These are phyloP conservation scores for Apophysomyces trapeziformis DNA, from an alignment of 371 early-diverging fungal genomes.

Conservation along the genomic window DNA sequence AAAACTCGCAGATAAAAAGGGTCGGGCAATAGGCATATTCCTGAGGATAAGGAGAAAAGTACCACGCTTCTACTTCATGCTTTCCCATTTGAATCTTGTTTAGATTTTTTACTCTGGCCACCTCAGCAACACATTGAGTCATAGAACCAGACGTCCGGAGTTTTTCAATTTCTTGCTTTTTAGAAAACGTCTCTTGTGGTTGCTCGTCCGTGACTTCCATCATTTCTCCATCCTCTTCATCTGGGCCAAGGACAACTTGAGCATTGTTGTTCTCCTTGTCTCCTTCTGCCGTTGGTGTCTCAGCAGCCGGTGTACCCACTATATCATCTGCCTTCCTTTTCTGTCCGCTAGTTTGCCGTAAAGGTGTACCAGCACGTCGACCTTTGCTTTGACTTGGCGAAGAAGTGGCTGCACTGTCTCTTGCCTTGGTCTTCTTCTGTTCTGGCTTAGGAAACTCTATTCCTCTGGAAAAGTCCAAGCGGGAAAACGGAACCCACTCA, in stretches of 20 bases:
- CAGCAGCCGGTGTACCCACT: neutral
- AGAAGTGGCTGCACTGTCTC: conserved; percentile 47
- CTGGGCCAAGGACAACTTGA: conserved; percentile 48
- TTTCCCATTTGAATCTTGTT: conserved; percentile 93
- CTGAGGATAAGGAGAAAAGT: conserved; percentile 95
- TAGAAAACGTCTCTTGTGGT: conserved; percentile 54
- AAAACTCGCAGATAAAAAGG: conserved; percentile 95
- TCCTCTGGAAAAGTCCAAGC: conserved; percentile 73
- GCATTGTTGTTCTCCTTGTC: conserved; percentile 28
- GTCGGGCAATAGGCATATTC: conserved; percentile 75
- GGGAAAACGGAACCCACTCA: conserved; percentile 91
- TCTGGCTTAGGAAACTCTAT: conserved; percentile 78
- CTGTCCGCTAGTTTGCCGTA: conserved; percentile 33
- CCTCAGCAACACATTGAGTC: conserved; percentile 92
- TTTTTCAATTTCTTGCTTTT: conserved; percentile 92
- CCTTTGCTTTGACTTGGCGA: conserved; percentile 18
- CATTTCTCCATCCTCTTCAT: conserved; percentile 46
- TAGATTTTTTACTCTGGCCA: conserved; percentile 94
- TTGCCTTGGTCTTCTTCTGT: conserved; percentile 57
- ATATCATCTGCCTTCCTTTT: conserved; percentile 29
- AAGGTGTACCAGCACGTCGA: conserved; percentile 13
- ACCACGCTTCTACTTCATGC: conserved; percentile 96
- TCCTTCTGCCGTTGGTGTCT: conserved; percentile 17
- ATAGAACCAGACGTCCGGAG: conserved; percentile 91
- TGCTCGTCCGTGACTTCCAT: conserved; percentile 27